These are phyloP conservation scores for Globisporangium okanoganense DNA, from an alignment of 352 stramenopile genomes.

Conservation along the genomic window DNA sequence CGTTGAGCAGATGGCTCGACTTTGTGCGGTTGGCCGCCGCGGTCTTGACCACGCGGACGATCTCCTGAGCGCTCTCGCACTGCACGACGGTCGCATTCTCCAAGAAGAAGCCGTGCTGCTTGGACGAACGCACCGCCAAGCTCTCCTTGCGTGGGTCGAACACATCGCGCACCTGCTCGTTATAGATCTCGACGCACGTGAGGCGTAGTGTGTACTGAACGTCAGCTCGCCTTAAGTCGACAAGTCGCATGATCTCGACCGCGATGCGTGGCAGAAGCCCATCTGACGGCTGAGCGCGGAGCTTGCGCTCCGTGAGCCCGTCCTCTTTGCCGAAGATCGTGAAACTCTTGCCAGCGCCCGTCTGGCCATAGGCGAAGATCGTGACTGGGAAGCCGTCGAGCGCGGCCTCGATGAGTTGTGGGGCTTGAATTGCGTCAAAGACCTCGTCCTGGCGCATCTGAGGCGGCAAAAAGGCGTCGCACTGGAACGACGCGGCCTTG, in stretches of 20 bases:
- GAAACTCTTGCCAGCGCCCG: conserved; percentile 66
- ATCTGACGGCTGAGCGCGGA: conserved; percentile 27
- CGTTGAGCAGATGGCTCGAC: conserved; percentile 67
- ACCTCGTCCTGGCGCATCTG: conserved; percentile 40
- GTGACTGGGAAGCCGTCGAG: conserved; percentile 67
- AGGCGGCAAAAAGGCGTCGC: conserved; percentile 48
- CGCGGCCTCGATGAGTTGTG: conserved; percentile 45
- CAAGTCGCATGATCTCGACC: conserved; percentile 44
- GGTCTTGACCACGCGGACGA: conserved; percentile 58
- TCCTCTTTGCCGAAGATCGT: conserved; percentile 75
- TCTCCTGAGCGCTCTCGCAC: conserved; percentile 48
- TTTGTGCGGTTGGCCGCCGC: conserved; percentile 59
- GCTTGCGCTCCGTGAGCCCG: conserved; percentile 21
- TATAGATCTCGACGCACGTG: conserved; percentile 79
- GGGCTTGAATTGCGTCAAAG: conserved; percentile 42
- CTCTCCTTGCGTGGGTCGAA: conserved; percentile 61
- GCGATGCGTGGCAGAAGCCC: conserved; percentile 54
- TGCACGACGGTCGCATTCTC: conserved; percentile 71
- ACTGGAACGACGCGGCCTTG: conserved; percentile 54
- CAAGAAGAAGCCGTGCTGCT: conserved; percentile 63
- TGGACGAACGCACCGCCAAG: conserved; percentile 50
- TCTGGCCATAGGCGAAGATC: conserved; percentile 76
- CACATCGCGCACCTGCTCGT: conserved; percentile 61
- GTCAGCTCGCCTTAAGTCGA: conserved; percentile 29
- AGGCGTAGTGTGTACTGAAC: conserved; percentile 61